A percentile compares a stretch with the other conserved stretches of the same genome.
phyloP scores from a whole-genome alignment of 306 rosid genomes.

The Quercus berberidifolia region DNA sequence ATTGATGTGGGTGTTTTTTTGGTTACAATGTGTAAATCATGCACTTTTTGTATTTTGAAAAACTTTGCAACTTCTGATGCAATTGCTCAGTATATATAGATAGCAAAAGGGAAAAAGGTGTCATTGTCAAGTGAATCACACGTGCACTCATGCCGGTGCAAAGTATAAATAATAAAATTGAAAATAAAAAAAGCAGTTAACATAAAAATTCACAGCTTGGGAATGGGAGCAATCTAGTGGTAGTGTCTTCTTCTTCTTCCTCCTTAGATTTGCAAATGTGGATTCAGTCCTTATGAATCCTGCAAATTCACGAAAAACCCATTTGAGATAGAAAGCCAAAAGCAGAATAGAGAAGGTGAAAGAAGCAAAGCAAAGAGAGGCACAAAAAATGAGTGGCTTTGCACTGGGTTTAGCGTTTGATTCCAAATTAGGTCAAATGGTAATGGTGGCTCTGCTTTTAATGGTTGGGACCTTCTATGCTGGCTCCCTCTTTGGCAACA shows the following conservation, averaged over 20 bases:
- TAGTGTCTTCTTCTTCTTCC: neutral
- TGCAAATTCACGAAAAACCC: neutral
- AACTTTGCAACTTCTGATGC: too few species aligned
- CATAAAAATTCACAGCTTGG: neutral
- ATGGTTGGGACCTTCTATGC: conserved; percentile 65
- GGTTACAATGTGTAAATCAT: too few species aligned
- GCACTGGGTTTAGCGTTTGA: conserved; percentile 41
- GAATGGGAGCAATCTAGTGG: neutral
- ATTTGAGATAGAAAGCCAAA: conserved; percentile 1
- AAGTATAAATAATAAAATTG: neutral
- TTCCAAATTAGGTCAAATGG: conserved; percentile 59
- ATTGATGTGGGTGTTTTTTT: too few species aligned
- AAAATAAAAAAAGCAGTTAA: neutral
- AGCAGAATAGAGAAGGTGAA: neutral
- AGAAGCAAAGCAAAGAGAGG: neutral
- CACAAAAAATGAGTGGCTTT: conserved; percentile 28
- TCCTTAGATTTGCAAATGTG: neutral
- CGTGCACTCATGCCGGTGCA: neutral
- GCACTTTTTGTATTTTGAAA: too few species aligned
- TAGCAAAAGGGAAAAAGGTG: too few species aligned
- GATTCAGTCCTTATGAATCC: neutral
- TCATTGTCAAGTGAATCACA: too few species aligned
- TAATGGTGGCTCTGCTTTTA: conserved; percentile 46
- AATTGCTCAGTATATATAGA: too few species aligned
- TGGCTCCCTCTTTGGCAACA: conserved; percentile 64